These are phyloP conservation scores for Cordyceps tenuipes DNA, from an alignment of 2,329 filamentous ascomycete species.

Conservation along the genomic window DNA sequence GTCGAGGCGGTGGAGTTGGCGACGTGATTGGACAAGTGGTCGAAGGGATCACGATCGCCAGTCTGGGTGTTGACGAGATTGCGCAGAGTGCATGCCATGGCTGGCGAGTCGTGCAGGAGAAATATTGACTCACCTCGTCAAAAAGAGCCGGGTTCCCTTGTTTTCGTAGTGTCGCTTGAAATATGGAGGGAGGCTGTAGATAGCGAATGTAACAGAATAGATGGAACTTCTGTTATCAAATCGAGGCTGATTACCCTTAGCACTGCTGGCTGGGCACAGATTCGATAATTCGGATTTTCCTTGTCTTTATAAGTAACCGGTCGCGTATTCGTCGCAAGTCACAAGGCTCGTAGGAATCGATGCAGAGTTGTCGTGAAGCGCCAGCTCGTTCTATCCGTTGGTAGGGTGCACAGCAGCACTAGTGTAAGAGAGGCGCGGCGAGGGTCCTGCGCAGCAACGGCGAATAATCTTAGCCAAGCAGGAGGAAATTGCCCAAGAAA, in stretches of 20 bases:
- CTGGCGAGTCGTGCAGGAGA: not conserved
- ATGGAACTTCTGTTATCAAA: too few species aligned
- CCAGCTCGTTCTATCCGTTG: not conserved
- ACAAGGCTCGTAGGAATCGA: not conserved
- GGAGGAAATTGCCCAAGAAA: not conserved
- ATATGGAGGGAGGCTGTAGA: not conserved
- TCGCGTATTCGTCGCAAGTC: not conserved
- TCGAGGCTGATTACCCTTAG: too few species aligned
- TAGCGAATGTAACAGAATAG: not conserved
- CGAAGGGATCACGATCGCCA: constrained; percentile 2
- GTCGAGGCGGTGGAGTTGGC: too few species aligned
- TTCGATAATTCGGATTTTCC: not conserved
- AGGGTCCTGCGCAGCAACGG: not conserved
- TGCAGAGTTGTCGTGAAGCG: not conserved
- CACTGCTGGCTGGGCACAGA: too few species aligned
- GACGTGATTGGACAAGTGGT: constrained; percentile 1
- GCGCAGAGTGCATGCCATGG: not conserved
- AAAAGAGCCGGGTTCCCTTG: too few species aligned
- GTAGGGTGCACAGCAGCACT: too few species aligned
- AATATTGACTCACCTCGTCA: not conserved
- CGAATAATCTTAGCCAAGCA: not conserved
- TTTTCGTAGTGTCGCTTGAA: too few species aligned
- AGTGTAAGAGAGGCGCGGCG: too few species aligned
- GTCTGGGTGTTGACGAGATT: not conserved
- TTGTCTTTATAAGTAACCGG: not conserved